A percentile compares a stretch with the other conserved stretches of the same genome.
phyloP scores from a whole-genome alignment of 1,139 yeast genomes.

The Lodderomyces metapsilosis region DNA sequence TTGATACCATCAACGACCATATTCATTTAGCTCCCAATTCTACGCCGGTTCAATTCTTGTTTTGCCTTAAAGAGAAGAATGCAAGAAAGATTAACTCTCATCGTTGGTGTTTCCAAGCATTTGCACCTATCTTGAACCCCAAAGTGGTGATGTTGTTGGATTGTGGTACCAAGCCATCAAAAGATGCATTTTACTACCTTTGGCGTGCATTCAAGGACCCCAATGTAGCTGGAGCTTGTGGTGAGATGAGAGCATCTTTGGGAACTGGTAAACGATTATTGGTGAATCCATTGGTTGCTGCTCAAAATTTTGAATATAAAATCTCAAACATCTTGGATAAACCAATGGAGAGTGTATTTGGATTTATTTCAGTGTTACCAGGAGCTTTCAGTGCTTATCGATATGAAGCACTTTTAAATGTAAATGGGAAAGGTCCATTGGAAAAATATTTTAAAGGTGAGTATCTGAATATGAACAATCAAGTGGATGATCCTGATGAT shows the following conservation, averaged over 20 bases:
- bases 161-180: constrained; percentile 77
- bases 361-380: constrained; percentile 78
- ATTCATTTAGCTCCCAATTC: constrained; percentile 58
- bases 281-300: constrained; percentile 74
- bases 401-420: constrained; percentile 66
- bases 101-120: constrained; percentile 83
- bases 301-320: constrained; percentile 82
- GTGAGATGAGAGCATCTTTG: constrained; percentile 71
- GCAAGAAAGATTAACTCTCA: constrained; percentile 77
- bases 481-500: constrained; percentile 30
- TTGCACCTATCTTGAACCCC: constrained; percentile 69
- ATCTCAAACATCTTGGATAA: constrained; percentile 80
- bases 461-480: constrained; percentile 54
- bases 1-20: constrained; percentile 57
- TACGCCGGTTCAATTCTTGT: constrained; percentile 70
- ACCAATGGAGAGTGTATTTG: constrained; percentile 81
- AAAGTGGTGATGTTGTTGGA: constrained; percentile 70
- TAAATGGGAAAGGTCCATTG: constrained; percentile 66
- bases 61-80: constrained; percentile 76
- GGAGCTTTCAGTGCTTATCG: constrained; percentile 88
- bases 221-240: constrained; percentile 86
- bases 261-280: constrained; percentile 57
- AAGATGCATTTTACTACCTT: constrained; percentile 68
- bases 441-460: constrained; percentile 82
- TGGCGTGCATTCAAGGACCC: constrained; percentile 77